phyloP scores from a whole-genome alignment of 352 stramenopile species.

The Thalassiosira livingstoniorum region DNA sequence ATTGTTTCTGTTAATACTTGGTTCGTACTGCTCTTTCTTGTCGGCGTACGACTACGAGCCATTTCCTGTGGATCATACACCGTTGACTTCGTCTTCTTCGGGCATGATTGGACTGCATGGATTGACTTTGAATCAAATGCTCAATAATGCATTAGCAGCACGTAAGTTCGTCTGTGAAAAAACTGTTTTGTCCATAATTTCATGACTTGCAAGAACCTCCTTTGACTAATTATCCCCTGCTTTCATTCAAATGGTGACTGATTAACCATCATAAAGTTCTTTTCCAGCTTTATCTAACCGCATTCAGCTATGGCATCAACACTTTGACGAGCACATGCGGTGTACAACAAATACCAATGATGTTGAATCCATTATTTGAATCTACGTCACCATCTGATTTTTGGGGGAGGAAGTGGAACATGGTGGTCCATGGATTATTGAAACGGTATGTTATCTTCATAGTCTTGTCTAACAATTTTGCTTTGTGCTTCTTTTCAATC shows the following conservation, averaged over 20 bases:
- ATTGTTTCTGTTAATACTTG: conserved; percentile 29
- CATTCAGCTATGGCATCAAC: conserved; percentile 62
- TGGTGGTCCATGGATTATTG: conserved; percentile 64
- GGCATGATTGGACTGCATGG: too few relatives aligned
- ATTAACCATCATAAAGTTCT: conserved; percentile 45
- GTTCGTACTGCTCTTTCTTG: conserved; percentile 43
- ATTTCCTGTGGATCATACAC: conserved; percentile 42
- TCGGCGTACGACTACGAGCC: conserved; percentile 42
- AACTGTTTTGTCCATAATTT: conserved; percentile 8
- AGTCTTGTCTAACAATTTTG: not conserved
- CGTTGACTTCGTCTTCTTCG: conserved; percentile 31
- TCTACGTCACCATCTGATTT: conserved; percentile 57
- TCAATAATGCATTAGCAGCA: conserved; percentile 56
- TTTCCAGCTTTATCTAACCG: conserved; percentile 75
- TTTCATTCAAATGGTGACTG: not conserved
- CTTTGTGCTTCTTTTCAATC: not conserved
- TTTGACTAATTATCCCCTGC: not conserved
- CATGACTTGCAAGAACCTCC: conserved; percentile 3
- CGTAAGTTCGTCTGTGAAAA: conserved; percentile 33
- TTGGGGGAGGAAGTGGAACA: conserved; percentile 62
- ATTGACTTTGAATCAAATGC: conserved; percentile 42
- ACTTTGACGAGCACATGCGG: conserved; percentile 60
- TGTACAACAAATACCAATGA: conserved; percentile 63
- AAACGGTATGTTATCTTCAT: conserved; percentile 54
- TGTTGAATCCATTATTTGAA: conserved; percentile 78